Percentiles rank a stretch among this genome's conserved stretches.
Conservation (phyloP, 257 asterid genomes). For the Ilex aquifolium region DNA sequence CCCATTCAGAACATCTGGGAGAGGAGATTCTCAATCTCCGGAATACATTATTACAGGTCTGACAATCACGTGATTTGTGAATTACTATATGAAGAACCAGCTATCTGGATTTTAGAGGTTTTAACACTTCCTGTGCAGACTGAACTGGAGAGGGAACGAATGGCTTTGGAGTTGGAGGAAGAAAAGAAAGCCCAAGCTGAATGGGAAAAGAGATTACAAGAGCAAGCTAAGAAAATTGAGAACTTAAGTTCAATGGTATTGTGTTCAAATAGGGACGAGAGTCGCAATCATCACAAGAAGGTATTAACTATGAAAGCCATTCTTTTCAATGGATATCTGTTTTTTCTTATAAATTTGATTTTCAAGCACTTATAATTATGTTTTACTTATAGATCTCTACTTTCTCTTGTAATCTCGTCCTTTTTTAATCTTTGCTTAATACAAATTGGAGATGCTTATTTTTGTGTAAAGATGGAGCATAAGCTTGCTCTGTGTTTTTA, state of each 20-base stretch:
- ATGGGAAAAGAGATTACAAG: conserved; percentile 76
- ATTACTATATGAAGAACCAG: conserved; percentile 8
- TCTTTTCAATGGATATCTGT: conserved; percentile 6
- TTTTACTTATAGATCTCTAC: not conserved
- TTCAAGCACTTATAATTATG: conserved; percentile 1
- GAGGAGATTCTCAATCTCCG: conserved; percentile 81
- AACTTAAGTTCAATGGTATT: conserved; percentile 92
- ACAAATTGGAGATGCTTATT: too few species aligned
- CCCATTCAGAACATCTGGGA: conserved; percentile 79
- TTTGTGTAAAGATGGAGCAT: too few species aligned
- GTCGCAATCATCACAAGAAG: conserved; percentile 50
- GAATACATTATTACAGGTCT: conserved; percentile 87
- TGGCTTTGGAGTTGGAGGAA: conserved; percentile 90
- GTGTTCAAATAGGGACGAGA: conserved; percentile 65
- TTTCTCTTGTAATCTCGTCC: not conserved
- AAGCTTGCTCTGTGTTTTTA: too few species aligned
- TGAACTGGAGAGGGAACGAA: conserved; percentile 95
- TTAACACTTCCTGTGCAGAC: conserved; percentile 35
- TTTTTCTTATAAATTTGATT: conserved; percentile 1
- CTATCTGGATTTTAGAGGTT: conserved; percentile 6
- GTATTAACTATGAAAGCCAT: conserved; percentile 22
- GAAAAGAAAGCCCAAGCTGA: conserved; percentile 97
- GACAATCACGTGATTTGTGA: conserved; percentile 10
- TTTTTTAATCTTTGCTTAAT: not conserved
- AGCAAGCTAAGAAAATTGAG: conserved; percentile 85